Conservation (phyloP, 1,284 basidiomycete genomes). For the Tilletia setariae region DNA sequence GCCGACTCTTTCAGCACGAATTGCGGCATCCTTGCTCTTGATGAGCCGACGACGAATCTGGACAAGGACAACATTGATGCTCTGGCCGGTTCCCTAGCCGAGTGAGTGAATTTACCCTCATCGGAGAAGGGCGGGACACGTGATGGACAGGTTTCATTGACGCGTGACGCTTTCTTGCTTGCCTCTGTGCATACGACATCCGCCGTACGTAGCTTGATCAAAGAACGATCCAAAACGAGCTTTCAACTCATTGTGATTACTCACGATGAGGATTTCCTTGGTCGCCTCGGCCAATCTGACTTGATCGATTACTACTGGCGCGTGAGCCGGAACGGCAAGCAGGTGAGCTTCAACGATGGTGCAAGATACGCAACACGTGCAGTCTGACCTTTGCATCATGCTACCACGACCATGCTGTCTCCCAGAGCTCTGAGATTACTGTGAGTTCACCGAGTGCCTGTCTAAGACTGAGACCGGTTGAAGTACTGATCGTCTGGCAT, state of each 20-base stretch:
- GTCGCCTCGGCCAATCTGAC: conserved; percentile 40
- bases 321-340: conserved; percentile 40
- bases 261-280: conserved; percentile 52
- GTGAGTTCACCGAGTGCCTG: not conserved
- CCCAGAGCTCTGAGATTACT: conserved; percentile 6
- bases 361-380: not conserved
- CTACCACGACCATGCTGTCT: not conserved
- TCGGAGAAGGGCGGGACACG: no score
- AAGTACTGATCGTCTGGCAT: not conserved
- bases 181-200: not conserved
- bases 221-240: conserved; percentile 66
- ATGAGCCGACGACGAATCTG: conserved; percentile 96
- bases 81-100: conserved; percentile 81
- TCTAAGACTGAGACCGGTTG: not conserved
- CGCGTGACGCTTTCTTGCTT: no score
- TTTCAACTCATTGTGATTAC: conserved; percentile 94
- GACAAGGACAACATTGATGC: conserved; percentile 96
- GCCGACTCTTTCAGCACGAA: conserved; percentile 97
- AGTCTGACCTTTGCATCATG: not conserved
- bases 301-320: conserved; percentile 51
- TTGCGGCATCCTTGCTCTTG: conserved; percentile 93
- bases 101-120: conserved; percentile 63
- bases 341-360: conserved; percentile 26
- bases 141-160: not conserved
- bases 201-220: conserved; percentile 32